phyloP scores from a whole-genome alignment of 2,329 filamentous ascomycete species.

The Fusarium falciforme region DNA sequence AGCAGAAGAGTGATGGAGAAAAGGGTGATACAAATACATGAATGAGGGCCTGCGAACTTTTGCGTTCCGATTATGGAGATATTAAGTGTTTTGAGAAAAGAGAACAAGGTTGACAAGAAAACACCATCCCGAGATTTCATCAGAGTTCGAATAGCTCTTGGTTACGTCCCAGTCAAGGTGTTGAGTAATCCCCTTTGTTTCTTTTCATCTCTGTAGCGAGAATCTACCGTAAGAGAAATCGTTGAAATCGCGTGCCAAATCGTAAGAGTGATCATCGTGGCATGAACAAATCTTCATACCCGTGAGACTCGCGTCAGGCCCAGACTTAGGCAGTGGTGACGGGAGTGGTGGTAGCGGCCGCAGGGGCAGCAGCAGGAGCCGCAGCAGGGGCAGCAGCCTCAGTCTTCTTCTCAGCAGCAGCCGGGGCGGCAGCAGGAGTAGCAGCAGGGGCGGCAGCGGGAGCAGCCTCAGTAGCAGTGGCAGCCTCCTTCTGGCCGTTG shows the following conservation, averaged over 20 bases:
- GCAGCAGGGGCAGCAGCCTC: constrained; percentile 42
- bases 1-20: constrained; percentile 49
- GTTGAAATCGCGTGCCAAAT: constrained; percentile 55
- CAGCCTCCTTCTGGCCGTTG: constrained; percentile 55
- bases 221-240: constrained; percentile 54
- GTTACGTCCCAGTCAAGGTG: constrained; percentile 44
- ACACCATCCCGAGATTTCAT: constrained; percentile 43
- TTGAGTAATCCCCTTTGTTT: constrained; percentile 39
- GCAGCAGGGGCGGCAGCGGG: constrained; percentile 15
- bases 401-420: constrained; percentile 31
- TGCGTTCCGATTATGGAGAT: constrained; percentile 44
- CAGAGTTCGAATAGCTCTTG: constrained; percentile 43
- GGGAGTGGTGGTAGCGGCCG: constrained; percentile 44
- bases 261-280: constrained; percentile 51
- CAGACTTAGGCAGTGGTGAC: constrained; percentile 48
- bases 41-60: constrained; percentile 44
- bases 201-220: constrained; percentile 47
- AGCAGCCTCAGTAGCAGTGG: constrained; percentile 44
- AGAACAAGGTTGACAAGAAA: constrained; percentile 43
- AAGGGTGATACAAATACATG: constrained; percentile 51
- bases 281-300: constrained; percentile 38
- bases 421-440: constrained; percentile 30
- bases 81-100: constrained; percentile 47
- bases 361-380: constrained; percentile 24
- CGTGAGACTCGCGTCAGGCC: constrained; percentile 42